Evolutionary conservation across 2,329 filamentous ascomycete genomes (phyloP).

Genomic region (Lecanicillium sp.): DNA sequence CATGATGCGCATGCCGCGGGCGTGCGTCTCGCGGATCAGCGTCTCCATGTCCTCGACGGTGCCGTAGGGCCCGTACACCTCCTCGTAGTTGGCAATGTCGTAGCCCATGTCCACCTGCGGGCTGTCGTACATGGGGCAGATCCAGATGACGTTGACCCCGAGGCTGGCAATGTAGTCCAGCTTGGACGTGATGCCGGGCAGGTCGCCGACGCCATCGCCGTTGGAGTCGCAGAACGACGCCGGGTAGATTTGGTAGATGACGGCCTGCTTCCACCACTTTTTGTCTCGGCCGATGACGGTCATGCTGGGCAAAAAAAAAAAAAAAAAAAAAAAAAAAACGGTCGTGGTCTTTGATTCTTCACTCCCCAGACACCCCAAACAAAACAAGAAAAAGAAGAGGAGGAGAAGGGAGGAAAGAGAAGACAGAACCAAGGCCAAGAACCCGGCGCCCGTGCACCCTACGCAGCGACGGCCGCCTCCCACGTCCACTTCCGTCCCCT

Average conservation of each 20-base stretch:
- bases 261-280: slow-evolving; percentile 49
- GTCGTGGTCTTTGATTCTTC: too few relatives aligned
- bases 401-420: neutral
- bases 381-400: neutral
- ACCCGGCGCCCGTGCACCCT: too few relatives aligned
- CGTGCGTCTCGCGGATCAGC: slow-evolving; percentile 51
- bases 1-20: slow-evolving; percentile 60
- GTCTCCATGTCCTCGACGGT: slow-evolving; percentile 58
- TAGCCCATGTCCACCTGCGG: slow-evolving; percentile 65
- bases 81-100: slow-evolving; percentile 61
- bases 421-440: neutral
- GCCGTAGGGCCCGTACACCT: slow-evolving; percentile 58
- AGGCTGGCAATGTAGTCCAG: slow-evolving; percentile 54
- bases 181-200: slow-evolving; percentile 55
- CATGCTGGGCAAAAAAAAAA: slow-evolving; percentile 12
- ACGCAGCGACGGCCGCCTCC: too few relatives aligned
- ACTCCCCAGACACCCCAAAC: too few relatives aligned
- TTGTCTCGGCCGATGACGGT: slow-evolving; percentile 14
- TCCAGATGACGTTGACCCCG: slow-evolving; percentile 59
- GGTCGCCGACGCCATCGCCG: slow-evolving; percentile 51
- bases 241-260: slow-evolving; percentile 54
- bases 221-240: slow-evolving; percentile 51
- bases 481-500: too few relatives aligned
- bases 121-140: slow-evolving; percentile 57
- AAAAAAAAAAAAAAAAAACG: too few relatives aligned